Evolutionary conservation across 2,329 filamentous ascomycete species (phyloP).

Genomic region (Arachnomyces sp.): DNA sequence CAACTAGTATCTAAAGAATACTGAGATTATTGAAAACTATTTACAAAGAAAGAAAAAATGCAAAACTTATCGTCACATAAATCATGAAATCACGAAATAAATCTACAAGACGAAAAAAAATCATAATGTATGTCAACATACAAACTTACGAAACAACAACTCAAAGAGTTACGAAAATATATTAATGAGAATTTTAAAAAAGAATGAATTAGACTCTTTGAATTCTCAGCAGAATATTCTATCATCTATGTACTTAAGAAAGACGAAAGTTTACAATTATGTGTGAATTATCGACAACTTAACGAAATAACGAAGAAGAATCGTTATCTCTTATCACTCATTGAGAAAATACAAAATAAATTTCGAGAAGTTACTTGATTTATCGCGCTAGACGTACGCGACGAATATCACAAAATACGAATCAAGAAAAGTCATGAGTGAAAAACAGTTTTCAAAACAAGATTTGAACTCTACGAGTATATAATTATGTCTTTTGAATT

Average conservation of each 20-base stretch:
- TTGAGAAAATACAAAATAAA: constrained; percentile 15
- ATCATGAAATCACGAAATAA: too few species aligned
- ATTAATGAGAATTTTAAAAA: constrained; percentile 5
- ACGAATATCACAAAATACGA: constrained; percentile 17
- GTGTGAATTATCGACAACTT: constrained; percentile 17
- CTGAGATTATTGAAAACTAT: too few species aligned
- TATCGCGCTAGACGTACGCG: constrained; percentile 16
- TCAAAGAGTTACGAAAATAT: constrained; percentile 1
- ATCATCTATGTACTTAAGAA: constrained; percentile 20
- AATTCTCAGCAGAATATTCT: constrained; percentile 2
- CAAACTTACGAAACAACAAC: too few species aligned
- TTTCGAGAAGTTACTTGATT: constrained; percentile 13
- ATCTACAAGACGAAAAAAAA: too few species aligned
- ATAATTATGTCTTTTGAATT: constrained; percentile 12
- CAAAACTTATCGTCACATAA: too few species aligned
- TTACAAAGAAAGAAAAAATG: too few species aligned
- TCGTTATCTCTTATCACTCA: constrained; percentile 17
- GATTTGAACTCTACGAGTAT: constrained; percentile 13
- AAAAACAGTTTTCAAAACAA: constrained; percentile 15
- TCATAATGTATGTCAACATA: too few species aligned
- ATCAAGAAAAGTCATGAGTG: constrained; percentile 20
- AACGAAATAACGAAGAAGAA: constrained; percentile 23
- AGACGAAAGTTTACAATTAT: constrained; percentile 12
- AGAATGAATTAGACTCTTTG: constrained; percentile 1
- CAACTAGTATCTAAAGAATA: too few species aligned